Evolutionary conservation across 1,284 basidiomycete genomes (phyloP), one percentile per base, ranked within the genome.

Genomic region (Termitomyces sp.): DNA sequence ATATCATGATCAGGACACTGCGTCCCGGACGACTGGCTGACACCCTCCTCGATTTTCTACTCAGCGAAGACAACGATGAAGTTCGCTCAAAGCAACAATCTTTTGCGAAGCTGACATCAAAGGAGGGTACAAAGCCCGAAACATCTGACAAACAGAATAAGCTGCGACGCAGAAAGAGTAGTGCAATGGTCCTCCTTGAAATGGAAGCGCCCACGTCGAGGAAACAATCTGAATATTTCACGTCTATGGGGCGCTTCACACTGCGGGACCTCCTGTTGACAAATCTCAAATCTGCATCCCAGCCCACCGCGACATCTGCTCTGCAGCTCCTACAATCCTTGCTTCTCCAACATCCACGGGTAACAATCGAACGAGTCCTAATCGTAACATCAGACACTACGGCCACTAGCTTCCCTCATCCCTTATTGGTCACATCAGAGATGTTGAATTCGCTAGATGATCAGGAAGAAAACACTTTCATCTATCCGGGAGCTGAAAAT

Each of bases 211-310:
- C 86, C 1, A 81, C 80, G 13, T 81, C 83, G 7, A 76, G 78
- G 39, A 79, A 79, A 49, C 78, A 77, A 46, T 83, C 87, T 0
- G 84, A 85, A 59, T 96, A 96, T 68, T 90, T 91, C 66, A 91
- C 86, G 3, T 85, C 90, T 0, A 81, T 88, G 68, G 90, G 86
- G 11, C 82, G 93, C 14, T 97, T 93, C 71, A 95, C 91, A 2
- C 74, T 97, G 18, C 93, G 92, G 64, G 93, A 97, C 62, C 77
- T 97, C 24, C 71, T 97, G 4, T 64, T 91, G 43, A 80, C 90
- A 45, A 93, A 92, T 62, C 70, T 96, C 21, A 76, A 79, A 11
- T 92, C 90, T 1, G 70, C 71, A 40, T 81, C 80, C 8, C 78
- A 83, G 50, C 68, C 82, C 0, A 81, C 91, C 0, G 76, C 78